phyloP scores from a whole-genome alignment of 2,329 filamentous ascomycete genomes.

The Shiraia bambusicola region DNA sequence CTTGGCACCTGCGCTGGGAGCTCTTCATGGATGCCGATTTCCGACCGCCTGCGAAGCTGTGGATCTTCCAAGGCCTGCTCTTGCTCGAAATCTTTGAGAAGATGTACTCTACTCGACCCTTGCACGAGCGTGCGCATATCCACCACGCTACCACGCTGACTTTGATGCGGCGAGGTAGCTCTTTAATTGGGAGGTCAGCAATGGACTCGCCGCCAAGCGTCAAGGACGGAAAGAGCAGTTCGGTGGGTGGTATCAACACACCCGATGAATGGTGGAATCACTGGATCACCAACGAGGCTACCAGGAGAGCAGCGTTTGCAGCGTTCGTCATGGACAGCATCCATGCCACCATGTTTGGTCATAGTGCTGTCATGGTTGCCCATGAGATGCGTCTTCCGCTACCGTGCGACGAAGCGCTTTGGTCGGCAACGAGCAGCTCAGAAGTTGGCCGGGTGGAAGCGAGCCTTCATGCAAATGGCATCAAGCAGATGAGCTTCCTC shows the following conservation, averaged over 20 bases:
- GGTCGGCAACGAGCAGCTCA: slow-evolving; percentile 83
- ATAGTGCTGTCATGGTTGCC: slow-evolving; percentile 94
- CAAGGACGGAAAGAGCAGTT: slow-evolving; percentile 59
- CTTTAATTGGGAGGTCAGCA: slow-evolving; percentile 81
- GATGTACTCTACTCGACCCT: slow-evolving; percentile 88
- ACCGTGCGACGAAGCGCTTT: slow-evolving; percentile 89
- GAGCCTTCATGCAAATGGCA: slow-evolving; percentile 74
- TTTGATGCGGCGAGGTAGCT: slow-evolving; percentile 89
- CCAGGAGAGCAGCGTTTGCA: slow-evolving; percentile 83
- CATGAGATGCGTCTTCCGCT: slow-evolving; percentile 91
- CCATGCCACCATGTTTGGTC: slow-evolving; percentile 96
- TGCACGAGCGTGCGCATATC: slow-evolving; percentile 94
- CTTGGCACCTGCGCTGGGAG: slow-evolving; percentile 92
- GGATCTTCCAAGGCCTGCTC: slow-evolving; percentile 90
- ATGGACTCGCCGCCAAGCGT: slow-evolving; percentile 80
- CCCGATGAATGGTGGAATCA: slow-evolving; percentile 92
- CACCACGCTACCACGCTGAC: slow-evolving; percentile 96
- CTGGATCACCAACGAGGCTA: slow-evolving; percentile 94
- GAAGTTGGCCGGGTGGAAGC: slow-evolving; percentile 85
- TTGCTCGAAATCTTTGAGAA: slow-evolving; percentile 95
- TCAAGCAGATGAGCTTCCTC: slow-evolving; percentile 83
- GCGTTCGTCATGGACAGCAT: slow-evolving; percentile 95
- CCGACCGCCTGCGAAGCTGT: slow-evolving; percentile 87
- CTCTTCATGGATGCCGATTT: slow-evolving; percentile 92
- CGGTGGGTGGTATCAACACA: slow-evolving; percentile 60